A percentile compares a stretch with the other conserved stretches of the same genome.
Evolutionary conservation across 345 rosid species (phyloP).

Genomic region (Ricinus communis): DNA sequence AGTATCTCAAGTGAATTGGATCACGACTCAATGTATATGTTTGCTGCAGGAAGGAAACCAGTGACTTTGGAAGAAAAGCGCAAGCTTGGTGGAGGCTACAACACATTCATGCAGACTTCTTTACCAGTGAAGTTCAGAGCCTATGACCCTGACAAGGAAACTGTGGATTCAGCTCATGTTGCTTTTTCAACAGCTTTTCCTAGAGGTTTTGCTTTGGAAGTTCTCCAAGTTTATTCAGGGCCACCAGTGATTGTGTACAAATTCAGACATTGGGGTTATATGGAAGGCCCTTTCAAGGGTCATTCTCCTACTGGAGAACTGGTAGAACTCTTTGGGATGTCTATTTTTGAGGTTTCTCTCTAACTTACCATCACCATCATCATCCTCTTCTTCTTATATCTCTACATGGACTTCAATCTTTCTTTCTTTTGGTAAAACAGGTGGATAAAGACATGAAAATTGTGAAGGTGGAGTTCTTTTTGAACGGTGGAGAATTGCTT

Average conservation of each 20-base stretch:
- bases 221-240: conserved; percentile 55
- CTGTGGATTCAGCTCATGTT: conserved; percentile 27
- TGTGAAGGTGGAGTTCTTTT: conserved; percentile 54
- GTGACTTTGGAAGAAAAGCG: conserved; percentile 38
- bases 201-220: conserved; percentile 60
- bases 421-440: conserved; percentile 10
- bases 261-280: conserved; percentile 76
- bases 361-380: neutral
- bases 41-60: conserved; percentile 44
- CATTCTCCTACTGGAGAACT: conserved; percentile 55
- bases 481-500: conserved; percentile 52
- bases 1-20: neutral
- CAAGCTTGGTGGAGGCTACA: conserved; percentile 62
- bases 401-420: neutral
- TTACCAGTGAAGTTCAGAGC: conserved; percentile 43
- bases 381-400: neutral
- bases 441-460: conserved; percentile 52
- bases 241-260: conserved; percentile 56
- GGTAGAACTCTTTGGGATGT: conserved; percentile 42
- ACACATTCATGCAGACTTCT: conserved; percentile 49
- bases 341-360: conserved; percentile 32
- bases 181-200: conserved; percentile 59
- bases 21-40: neutral
- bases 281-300: conserved; percentile 76
- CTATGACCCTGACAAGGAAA: conserved; percentile 36